Conservation (phyloP, 441 rosid genomes). For the Croton setiger region DNA sequence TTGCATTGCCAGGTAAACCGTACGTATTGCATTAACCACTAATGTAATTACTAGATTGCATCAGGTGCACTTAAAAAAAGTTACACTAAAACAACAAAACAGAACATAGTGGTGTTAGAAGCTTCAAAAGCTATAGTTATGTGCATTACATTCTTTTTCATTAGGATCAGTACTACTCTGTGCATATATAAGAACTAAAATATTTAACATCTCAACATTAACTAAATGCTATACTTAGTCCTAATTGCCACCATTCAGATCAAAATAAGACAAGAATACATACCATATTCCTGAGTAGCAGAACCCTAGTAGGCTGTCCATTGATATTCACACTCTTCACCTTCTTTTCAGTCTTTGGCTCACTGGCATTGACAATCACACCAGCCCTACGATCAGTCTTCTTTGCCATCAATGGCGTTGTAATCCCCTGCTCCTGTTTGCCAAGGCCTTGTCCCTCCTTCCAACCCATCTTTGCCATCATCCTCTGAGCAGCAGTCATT, state of each 20-base stretch:
- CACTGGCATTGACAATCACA: slow-evolving; percentile 92
- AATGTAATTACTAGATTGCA: too few species aligned
- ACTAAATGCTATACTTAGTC: neutral
- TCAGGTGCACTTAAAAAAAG: too few species aligned
- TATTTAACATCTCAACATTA: neutral
- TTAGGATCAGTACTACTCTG: neutral
- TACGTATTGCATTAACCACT: too few species aligned
- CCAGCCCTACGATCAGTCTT: slow-evolving; percentile 98
- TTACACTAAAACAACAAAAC: neutral
- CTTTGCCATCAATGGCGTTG: slow-evolving; percentile 93
- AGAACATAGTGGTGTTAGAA: neutral
- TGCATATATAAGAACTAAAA: neutral
- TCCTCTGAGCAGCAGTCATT: slow-evolving; percentile 98
- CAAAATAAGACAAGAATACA: too few species aligned
- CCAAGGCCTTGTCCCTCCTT: slow-evolving; percentile 98
- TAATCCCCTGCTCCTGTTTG: slow-evolving; percentile 91
- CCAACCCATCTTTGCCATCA: slow-evolving; percentile 99
- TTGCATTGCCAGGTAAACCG: too few species aligned
- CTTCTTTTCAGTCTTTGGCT: slow-evolving; percentile 75
- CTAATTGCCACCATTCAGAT: neutral
- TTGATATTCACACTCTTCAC: slow-evolving; percentile 81
- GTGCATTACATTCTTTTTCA: neutral
- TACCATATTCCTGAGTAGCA: slow-evolving; percentile 95
- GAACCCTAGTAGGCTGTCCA: slow-evolving; percentile 82
- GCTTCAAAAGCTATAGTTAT: neutral